A percentile compares a stretch with the other conserved stretches of the same genome.
These are phyloP conservation scores for Crithidia fasciculata DNA, from an alignment of 208 protist genomes.

Conservation along the genomic window DNA sequence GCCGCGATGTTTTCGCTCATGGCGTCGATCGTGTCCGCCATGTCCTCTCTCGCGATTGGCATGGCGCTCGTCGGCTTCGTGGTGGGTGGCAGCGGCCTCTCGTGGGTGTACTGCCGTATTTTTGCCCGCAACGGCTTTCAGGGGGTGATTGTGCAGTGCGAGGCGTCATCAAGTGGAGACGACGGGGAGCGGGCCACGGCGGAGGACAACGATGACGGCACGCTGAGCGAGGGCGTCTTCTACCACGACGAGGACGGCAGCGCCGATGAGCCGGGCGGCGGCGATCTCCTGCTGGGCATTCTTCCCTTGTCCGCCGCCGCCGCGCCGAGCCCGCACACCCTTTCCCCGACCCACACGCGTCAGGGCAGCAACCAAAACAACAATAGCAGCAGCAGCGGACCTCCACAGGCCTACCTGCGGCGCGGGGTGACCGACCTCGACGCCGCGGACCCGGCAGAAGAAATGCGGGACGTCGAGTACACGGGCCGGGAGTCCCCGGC, in stretches of 20 bases:
- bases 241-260: constrained; percentile 41
- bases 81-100: constrained; percentile 50
- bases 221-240: constrained; percentile 65
- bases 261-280: constrained; percentile 31
- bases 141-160: constrained; percentile 81
- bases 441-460: constrained; percentile 6
- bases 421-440: constrained; percentile 16
- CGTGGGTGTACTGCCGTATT: constrained; percentile 79
- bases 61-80: constrained; percentile 67
- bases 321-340: neutral
- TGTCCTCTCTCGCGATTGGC: constrained; percentile 64
- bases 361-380: constrained; percentile 1
- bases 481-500: neutral
- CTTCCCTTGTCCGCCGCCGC: constrained; percentile 31
- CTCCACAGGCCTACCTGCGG: constrained; percentile 7
- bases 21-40: constrained; percentile 65
- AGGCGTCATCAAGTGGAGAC: constrained; percentile 36
- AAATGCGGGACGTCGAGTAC: constrained; percentile 21
- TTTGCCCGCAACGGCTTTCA: constrained; percentile 80
- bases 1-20: constrained; percentile 69
- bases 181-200: constrained; percentile 17
- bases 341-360: neutral
- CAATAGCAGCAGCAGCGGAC: neutral
- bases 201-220: constrained; percentile 11
- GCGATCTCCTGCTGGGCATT: constrained; percentile 66